Percentiles rank a stretch among this genome's conserved stretches.
phyloP scores from a whole-genome alignment of 2,329 filamentous ascomycete species.

The Xylariaceae sp. region DNA sequence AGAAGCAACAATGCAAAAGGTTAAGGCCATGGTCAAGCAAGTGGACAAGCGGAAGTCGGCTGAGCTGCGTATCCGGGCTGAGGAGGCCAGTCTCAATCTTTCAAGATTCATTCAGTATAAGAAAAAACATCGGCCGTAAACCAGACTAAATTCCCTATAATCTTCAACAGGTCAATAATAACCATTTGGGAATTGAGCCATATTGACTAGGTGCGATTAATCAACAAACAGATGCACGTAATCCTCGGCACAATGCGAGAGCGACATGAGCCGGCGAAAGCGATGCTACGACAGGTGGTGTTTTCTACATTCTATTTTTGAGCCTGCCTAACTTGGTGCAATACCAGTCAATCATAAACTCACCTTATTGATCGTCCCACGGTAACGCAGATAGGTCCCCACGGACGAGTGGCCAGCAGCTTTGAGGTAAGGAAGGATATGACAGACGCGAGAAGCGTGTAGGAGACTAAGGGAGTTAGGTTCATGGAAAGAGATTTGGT shows the following conservation, averaged over 20 bases:
- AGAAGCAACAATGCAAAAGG: slow-evolving; percentile 50
- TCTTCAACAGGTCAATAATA: slow-evolving; percentile 1
- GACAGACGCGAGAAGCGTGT: slow-evolving; percentile 13
- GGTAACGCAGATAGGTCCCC: slow-evolving; percentile 5
- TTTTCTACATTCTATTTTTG: slow-evolving; percentile 1
- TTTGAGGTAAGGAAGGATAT: slow-evolving; percentile 7
- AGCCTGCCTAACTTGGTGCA: slow-evolving; percentile 2
- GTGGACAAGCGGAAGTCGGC: slow-evolving; percentile 56
- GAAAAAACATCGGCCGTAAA: slow-evolving; percentile 48
- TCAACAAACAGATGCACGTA: not conserved
- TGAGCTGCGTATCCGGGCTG: slow-evolving; percentile 56
- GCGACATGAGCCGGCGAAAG: not conserved
- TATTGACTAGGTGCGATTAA: not conserved
- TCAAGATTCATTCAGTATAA: slow-evolving; percentile 62
- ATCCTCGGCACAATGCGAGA: not conserved
- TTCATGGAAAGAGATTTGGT: slow-evolving; percentile 29
- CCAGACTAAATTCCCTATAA: not conserved
- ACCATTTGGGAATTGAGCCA: not conserved
- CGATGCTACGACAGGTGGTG: not conserved
- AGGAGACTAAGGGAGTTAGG: slow-evolving; percentile 35
- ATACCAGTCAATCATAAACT: slow-evolving; percentile 9
- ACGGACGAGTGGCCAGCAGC: slow-evolving; percentile 5
- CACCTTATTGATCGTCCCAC: slow-evolving; percentile 14
- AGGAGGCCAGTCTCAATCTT: slow-evolving; percentile 60
- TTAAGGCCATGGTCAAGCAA: slow-evolving; percentile 53